phyloP scores from a whole-genome alignment of 2,329 filamentous ascomycete genomes.

The Hyphodiscus sp. region DNA sequence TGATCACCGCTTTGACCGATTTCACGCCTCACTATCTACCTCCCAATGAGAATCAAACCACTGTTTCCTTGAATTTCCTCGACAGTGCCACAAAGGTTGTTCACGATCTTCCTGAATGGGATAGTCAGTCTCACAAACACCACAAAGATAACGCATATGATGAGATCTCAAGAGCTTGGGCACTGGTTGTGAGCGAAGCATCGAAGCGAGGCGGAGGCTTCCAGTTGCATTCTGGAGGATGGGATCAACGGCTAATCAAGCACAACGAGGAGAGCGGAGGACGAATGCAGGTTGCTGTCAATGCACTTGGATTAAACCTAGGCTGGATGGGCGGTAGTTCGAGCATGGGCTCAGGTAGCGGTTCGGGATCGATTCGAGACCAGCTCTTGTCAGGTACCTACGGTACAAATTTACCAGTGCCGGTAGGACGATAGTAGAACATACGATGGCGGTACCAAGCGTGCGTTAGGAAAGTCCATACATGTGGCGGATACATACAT shows the following conservation, averaged over 20 bases:
- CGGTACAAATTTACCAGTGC: constrained; percentile 45
- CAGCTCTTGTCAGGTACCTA: constrained; percentile 57
- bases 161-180: constrained; percentile 91
- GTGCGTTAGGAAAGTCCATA: neutral
- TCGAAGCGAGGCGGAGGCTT: constrained; percentile 89
- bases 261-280: constrained; percentile 85
- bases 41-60: constrained; percentile 79
- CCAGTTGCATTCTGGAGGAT: constrained; percentile 79
- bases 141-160: constrained; percentile 96
- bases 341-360: constrained; percentile 22
- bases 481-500: constrained; percentile 6
- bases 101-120: constrained; percentile 85
- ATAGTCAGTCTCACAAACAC: constrained; percentile 78
- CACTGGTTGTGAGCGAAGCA: constrained; percentile 82
- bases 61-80: constrained; percentile 76
- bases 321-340: constrained; percentile 63
- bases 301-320: constrained; percentile 66
- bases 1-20: constrained; percentile 85
- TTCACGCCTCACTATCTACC: constrained; percentile 95
- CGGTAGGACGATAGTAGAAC: constrained; percentile 54
- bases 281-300: constrained; percentile 72
- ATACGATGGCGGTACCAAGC: neutral
- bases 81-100: constrained; percentile 87
- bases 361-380: constrained; percentile 53
- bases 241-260: constrained; percentile 81